These are phyloP conservation scores for Orychophragmus violaceus DNA, from an alignment of 345 rosid genomes.

Conservation along the genomic window DNA sequence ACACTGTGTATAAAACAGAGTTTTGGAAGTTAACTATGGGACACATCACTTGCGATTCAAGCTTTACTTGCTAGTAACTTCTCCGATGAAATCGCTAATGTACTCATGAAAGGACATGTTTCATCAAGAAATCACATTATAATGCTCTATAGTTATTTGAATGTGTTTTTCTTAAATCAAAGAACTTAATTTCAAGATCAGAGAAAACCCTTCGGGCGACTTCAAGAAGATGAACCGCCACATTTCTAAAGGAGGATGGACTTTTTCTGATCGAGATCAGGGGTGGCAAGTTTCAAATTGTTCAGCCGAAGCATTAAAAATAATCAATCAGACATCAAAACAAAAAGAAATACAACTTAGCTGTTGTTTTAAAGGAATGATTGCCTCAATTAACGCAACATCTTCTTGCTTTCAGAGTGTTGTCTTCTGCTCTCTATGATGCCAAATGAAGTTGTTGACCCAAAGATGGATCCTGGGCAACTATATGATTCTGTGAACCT, in stretches of 20 bases:
- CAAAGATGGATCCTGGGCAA: constrained; percentile 25
- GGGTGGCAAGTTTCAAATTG: constrained; percentile 78
- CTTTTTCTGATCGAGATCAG: constrained; percentile 64
- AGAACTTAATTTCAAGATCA: constrained; percentile 27
- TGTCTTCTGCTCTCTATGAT: constrained; percentile 32
- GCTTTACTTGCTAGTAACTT: constrained; percentile 55
- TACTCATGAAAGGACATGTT: constrained; percentile 57
- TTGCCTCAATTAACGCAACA: neutral
- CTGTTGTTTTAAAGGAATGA: neutral
- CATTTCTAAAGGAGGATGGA: constrained; percentile 65
- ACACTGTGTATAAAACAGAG: too few relatives aligned
- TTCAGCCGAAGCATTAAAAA: constrained; percentile 60
- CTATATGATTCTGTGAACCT: constrained; percentile 32
- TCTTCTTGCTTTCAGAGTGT: constrained; percentile 21
- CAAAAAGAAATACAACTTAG: neutral
- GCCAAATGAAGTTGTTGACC: constrained; percentile 28
- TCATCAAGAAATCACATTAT: constrained; percentile 47
- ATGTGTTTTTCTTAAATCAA: neutral
- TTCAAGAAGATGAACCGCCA: constrained; percentile 52
- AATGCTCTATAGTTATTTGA: neutral
- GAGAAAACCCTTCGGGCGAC: constrained; percentile 51
- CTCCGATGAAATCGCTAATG: constrained; percentile 35
- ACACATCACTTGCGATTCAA: constrained; percentile 54
- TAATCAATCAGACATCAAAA: constrained; percentile 2
- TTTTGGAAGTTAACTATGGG: constrained; percentile 72